Evolutionary conservation across 2,329 filamentous ascomycete species (phyloP).

Genomic region (Decorospora gaudefroyi): DNA sequence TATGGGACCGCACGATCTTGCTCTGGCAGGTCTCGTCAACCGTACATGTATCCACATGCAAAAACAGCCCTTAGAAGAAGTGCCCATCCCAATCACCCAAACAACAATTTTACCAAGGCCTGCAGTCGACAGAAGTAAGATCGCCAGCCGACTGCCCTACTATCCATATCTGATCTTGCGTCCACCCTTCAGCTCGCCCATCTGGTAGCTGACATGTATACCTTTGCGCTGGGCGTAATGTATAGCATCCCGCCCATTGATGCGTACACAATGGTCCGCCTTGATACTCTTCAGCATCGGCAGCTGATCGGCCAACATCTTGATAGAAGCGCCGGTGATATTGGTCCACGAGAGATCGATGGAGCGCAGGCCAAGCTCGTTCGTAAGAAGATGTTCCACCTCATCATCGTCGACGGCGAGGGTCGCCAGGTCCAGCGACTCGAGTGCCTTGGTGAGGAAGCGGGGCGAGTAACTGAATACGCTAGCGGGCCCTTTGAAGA

Average conservation of each 20-base stretch:
- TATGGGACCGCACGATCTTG: too few species aligned
- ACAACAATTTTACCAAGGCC: too few species aligned
- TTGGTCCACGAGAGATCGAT: constrained; percentile 46
- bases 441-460: constrained; percentile 28
- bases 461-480: constrained; percentile 26
- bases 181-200: constrained; percentile 25
- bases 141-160: not conserved
- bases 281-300: constrained; percentile 36
- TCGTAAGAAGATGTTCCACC: constrained; percentile 32
- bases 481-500: constrained; percentile 10
- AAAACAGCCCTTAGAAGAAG: too few species aligned
- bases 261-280: constrained; percentile 42
- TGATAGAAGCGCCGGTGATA: constrained; percentile 51
- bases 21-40: too few species aligned
- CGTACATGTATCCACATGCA: too few species aligned
- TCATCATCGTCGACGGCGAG: constrained; percentile 38
- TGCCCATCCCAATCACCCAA: too few species aligned
- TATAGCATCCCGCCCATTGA: constrained; percentile 48
- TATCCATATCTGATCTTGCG: constrained; percentile 21
- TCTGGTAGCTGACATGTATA: constrained; percentile 25
- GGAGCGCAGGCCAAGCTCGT: constrained; percentile 22
- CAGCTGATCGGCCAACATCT: constrained; percentile 41
- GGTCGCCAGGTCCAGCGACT: constrained; percentile 21
- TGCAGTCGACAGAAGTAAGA: not conserved
- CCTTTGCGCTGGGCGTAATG: constrained; percentile 48